Evolutionary conservation across 2,329 filamentous ascomycete genomes (phyloP).

Genomic region (Fusarium chuoi): DNA sequence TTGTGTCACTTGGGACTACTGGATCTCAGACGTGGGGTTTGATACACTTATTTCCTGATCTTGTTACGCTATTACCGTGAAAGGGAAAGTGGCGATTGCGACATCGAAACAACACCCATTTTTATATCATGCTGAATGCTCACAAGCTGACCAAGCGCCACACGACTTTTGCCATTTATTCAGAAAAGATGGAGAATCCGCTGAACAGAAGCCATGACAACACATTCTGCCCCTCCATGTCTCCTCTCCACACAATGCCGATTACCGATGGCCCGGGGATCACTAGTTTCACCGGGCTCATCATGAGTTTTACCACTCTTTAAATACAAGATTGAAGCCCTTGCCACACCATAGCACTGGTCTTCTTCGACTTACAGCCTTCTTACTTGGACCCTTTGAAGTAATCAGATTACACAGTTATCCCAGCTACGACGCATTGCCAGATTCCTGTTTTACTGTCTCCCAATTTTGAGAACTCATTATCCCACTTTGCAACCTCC

Average conservation of each 20-base stretch:
- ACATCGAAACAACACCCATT: conserved; percentile 35
- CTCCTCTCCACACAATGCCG: conserved; percentile 11
- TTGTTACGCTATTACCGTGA: conserved; percentile 32
- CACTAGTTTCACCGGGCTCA: background rate
- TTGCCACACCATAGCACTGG: background rate
- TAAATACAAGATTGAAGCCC: background rate
- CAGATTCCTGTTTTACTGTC: background rate
- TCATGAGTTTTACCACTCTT: background rate
- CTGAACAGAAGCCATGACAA: conserved; percentile 14
- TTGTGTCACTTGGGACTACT: background rate
- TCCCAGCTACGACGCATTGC: background rate
- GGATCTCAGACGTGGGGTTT: conserved; percentile 17
- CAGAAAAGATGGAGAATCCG: conserved; percentile 22
- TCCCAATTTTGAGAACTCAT: background rate
- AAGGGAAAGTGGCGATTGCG: conserved; percentile 42
- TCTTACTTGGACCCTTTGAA: background rate
- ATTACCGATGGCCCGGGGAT: conserved; percentile 26
- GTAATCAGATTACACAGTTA: background rate
- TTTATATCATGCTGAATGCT: conserved; percentile 20
- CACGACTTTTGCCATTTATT: conserved; percentile 26
- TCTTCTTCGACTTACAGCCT: background rate
- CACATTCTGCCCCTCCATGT: conserved; percentile 23
- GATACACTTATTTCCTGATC: conserved; percentile 12
- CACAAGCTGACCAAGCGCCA: conserved; percentile 23
- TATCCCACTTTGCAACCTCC: background rate